These are phyloP conservation scores for Globisporangium nagaii DNA, from an alignment of 352 stramenopile genomes.

Conservation along the genomic window DNA sequence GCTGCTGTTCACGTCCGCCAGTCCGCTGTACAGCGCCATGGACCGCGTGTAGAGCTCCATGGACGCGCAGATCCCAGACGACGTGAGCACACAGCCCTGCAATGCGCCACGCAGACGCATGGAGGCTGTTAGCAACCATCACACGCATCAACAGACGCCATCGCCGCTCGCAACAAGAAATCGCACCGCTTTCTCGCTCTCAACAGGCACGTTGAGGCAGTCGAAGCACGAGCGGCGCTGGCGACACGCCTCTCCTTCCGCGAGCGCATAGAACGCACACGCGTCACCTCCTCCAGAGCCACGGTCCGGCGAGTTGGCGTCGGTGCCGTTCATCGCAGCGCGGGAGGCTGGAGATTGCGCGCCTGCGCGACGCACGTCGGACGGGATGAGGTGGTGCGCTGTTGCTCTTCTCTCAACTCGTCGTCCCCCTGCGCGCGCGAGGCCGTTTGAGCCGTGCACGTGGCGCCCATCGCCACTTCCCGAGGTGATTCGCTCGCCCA, in stretches of 20 bases:
- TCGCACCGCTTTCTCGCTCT: not conserved
- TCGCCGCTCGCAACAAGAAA: no score
- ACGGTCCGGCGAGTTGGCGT: no score
- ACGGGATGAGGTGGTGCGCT: no score
- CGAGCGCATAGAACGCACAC: not conserved
- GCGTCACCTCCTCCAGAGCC: not conserved
- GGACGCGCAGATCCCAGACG: not conserved
- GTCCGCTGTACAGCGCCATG: no score
- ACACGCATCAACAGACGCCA: not conserved
- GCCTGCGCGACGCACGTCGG: no score
- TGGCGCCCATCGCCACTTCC: no score
- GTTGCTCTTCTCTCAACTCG: no score
- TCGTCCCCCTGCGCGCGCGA: no score
- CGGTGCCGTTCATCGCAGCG: not conserved
- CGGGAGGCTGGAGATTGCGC: not conserved
- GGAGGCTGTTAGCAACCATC: not conserved
- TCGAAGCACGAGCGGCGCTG: conserved; percentile 5
- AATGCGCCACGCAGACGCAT: not conserved
- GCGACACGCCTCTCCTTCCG: not conserved
- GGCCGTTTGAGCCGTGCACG: no score
- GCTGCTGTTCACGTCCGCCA: not conserved
- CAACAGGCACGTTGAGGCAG: conserved; percentile 6
- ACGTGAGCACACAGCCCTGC: not conserved
- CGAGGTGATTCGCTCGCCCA: no score
- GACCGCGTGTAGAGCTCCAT: not conserved